phyloP scores from a whole-genome alignment of 108 stramenopile species.

The Nannochloropsis salina region DNA sequence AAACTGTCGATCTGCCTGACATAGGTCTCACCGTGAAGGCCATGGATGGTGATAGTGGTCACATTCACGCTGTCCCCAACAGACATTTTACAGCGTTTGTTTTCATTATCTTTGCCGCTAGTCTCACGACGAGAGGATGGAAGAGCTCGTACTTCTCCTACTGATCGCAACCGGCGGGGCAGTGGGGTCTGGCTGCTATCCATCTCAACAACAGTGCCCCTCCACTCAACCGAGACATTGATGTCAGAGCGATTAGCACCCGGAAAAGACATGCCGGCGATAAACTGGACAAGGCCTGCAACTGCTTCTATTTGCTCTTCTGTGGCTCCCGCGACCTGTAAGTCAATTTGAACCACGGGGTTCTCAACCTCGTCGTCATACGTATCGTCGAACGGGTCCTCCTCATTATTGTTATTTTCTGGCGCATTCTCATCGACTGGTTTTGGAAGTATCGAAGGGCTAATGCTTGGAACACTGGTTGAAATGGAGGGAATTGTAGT shows the following conservation, averaged over 20 bases:
- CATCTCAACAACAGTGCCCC: background rate
- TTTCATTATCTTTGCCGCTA: background rate
- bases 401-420: too few relatives aligned
- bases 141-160: background rate
- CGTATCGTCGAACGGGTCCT: too few relatives aligned
- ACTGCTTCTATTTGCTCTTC: background rate
- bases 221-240: background rate
- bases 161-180: background rate
- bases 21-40: background rate
- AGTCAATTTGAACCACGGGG: background rate
- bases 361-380: background rate
- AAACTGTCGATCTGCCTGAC: background rate
- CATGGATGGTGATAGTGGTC: constrained; percentile 10
- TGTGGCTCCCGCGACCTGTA: background rate
- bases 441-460: too few relatives aligned
- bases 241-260: background rate
- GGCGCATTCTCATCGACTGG: too few relatives aligned
- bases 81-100: background rate
- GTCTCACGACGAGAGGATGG: background rate
- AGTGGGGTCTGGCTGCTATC: background rate
- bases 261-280: background rate
- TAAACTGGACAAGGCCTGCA: constrained; percentile 1
- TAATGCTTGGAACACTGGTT: too few relatives aligned
- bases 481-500: too few relatives aligned
- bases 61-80: background rate